Conservation (phyloP, 2,329 filamentous ascomycete genomes). For the Xylaria sp. region DNA sequence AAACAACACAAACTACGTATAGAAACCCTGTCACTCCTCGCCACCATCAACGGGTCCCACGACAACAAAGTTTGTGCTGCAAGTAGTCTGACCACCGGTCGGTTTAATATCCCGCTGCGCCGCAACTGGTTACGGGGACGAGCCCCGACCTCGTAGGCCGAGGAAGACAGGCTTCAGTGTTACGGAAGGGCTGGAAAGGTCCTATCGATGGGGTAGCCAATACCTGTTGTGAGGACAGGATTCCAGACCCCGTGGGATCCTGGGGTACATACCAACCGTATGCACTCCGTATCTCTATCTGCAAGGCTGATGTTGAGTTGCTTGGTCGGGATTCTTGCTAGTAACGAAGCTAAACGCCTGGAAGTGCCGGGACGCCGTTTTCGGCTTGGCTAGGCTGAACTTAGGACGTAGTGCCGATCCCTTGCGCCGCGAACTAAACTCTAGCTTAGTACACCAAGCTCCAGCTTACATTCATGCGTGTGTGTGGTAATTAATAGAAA, state of each 20-base stretch:
- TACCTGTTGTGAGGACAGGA: not conserved
- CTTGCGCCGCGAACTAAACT: not conserved
- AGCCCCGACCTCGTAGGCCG: conserved; percentile 19
- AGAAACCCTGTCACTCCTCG: conserved; percentile 13
- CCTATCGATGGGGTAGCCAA: not conserved
- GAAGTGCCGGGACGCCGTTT: conserved; percentile 10
- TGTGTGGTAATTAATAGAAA: conserved; percentile 1
- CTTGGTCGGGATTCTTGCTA: not conserved
- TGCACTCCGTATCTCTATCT: not conserved
- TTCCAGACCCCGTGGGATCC: conserved; percentile 4
- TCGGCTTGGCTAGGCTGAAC: conserved; percentile 18
- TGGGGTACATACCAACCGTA: conserved; percentile 10
- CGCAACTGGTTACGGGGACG: conserved; percentile 22
- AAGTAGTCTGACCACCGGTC: conserved; percentile 29
- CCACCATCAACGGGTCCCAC: conserved; percentile 5
- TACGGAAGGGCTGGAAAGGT: conserved; percentile 5
- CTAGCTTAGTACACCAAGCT: not conserved
- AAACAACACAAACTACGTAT: not conserved
- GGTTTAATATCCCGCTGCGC: conserved; percentile 31
- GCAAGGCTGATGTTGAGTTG: conserved; percentile 17
- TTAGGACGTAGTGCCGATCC: conserved; percentile 10
- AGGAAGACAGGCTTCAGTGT: conserved; percentile 8
- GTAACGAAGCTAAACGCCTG: not conserved
- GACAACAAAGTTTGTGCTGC: conserved; percentile 2
- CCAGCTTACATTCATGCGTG: conserved; percentile 14